Evolutionary conservation across 1,284 basidiomycete genomes (phyloP).

Genomic region (Apiotrichum brassicae): DNA sequence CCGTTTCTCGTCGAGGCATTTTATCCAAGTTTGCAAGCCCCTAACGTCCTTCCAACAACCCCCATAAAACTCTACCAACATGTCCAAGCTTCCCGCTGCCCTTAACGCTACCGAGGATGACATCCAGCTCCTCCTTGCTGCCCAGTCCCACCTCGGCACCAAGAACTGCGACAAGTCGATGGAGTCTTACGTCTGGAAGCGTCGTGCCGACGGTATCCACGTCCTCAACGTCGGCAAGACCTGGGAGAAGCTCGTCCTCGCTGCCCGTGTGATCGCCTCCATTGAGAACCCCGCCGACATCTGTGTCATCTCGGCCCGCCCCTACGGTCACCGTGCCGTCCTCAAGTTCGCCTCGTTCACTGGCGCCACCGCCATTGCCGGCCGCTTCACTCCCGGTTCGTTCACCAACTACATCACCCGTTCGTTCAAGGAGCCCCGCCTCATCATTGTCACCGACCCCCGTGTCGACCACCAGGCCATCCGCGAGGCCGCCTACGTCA

Average conservation of each 20-base stretch:
- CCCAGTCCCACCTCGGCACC: constrained; percentile 92
- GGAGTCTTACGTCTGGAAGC: constrained; percentile 96
- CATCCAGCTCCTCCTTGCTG: constrained; percentile 88
- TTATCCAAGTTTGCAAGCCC: constrained; percentile 44
- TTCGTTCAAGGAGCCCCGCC: constrained; percentile 98
- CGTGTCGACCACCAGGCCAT: constrained; percentile 99
- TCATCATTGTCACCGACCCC: constrained; percentile 97
- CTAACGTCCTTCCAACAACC: constrained; percentile 10
- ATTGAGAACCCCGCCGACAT: constrained; percentile 98
- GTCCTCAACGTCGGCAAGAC: constrained; percentile 98
- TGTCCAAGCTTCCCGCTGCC: constrained; percentile 77
- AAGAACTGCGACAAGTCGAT: constrained; percentile 99
- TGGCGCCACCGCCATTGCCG: constrained; percentile 95
- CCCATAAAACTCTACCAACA: constrained; percentile 21
- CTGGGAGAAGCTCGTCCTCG: constrained; percentile 97
- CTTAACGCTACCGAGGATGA: constrained; percentile 95
- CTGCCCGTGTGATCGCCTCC: constrained; percentile 86
- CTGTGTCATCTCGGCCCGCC: constrained; percentile 94
- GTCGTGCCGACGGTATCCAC: constrained; percentile 91
- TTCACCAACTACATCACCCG: constrained; percentile 99
- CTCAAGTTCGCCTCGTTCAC: constrained; percentile 98
- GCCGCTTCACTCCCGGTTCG: constrained; percentile 97
- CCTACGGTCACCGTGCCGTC: constrained; percentile 98
- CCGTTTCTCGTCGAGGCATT: constrained; percentile 26
- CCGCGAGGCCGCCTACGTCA: constrained; percentile 98